phyloP scores from a whole-genome alignment of 2,329 filamentous ascomycete species.

The Leptosphaerulina australis region DNA sequence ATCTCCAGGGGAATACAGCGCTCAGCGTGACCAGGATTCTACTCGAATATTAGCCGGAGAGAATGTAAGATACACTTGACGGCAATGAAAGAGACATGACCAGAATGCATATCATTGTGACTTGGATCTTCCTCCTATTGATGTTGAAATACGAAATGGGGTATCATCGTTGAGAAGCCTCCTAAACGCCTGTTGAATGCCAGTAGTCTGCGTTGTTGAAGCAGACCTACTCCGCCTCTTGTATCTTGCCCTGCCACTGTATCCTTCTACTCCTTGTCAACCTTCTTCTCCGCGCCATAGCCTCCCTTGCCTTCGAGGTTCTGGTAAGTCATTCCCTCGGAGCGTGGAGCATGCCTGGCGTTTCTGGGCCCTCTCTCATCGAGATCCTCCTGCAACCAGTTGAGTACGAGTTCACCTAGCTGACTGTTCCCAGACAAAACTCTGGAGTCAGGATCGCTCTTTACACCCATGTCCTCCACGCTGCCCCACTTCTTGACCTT shows the following conservation, averaged over 20 bases:
- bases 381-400: conserved; percentile 84
- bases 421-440: conserved; percentile 73
- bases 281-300: conserved; percentile 64
- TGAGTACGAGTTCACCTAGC: conserved; percentile 84
- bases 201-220: conserved; percentile 36
- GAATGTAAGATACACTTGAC: too few relatives aligned
- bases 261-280: conserved; percentile 9
- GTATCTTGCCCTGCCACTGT: background rate
- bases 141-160: conserved; percentile 43
- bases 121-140: background rate
- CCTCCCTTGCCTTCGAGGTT: conserved; percentile 65
- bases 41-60: too few relatives aligned
- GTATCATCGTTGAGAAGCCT: conserved; percentile 47
- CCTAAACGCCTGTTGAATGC: conserved; percentile 34
- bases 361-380: conserved; percentile 78
- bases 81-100: too few relatives aligned
- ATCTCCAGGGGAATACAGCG: too few relatives aligned
- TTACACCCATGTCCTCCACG: conserved; percentile 65
- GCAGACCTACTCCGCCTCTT: conserved; percentile 11
- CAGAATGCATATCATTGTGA: too few relatives aligned
- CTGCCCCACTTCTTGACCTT: conserved; percentile 84
- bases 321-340: conserved; percentile 69
- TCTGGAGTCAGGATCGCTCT: conserved; percentile 49
- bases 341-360: conserved; percentile 51
- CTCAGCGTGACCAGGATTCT: too few relatives aligned